These are phyloP conservation scores for Bipolaris victoriae DNA, from an alignment of 2,329 filamentous ascomycete genomes.

Conservation along the genomic window DNA sequence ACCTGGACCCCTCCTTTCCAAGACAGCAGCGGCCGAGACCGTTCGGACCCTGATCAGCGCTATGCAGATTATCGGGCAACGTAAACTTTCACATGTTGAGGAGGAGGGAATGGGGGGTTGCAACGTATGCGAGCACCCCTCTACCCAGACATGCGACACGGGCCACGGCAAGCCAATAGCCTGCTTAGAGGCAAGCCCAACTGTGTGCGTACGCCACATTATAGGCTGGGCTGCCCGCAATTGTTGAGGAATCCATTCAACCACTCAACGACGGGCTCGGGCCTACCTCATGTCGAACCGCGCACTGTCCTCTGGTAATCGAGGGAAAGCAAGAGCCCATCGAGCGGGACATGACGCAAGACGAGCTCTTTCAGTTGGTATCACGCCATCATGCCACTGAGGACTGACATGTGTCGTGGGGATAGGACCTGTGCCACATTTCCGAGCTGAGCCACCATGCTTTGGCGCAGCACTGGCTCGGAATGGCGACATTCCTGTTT, in stretches of 20 bases:
- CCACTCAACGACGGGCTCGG: slow-evolving; percentile 1
- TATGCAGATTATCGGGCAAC: slow-evolving; percentile 7
- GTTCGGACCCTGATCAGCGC: slow-evolving; percentile 26
- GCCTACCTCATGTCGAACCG: slow-evolving; percentile 9
- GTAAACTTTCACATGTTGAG: slow-evolving; percentile 23
- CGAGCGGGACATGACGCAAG: slow-evolving; percentile 18
- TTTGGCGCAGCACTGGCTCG: neutral
- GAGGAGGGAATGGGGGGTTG: slow-evolving; percentile 7
- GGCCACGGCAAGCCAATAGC: slow-evolving; percentile 9
- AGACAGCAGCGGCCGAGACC: slow-evolving; percentile 14
- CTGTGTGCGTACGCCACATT: slow-evolving; percentile 16
- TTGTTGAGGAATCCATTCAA: slow-evolving; percentile 11
- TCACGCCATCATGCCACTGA: slow-evolving; percentile 1
- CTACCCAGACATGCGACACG: slow-evolving; percentile 14
- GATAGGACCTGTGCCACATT: neutral
- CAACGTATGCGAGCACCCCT: slow-evolving; percentile 16
- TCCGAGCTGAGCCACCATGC: neutral
- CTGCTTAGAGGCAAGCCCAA: slow-evolving; percentile 9
- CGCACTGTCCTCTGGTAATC: neutral
- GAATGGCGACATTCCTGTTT: neutral
- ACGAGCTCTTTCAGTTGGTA: neutral
- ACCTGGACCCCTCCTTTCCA: slow-evolving; percentile 23
- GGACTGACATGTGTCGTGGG: neutral
- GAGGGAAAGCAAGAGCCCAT: slow-evolving; percentile 1
- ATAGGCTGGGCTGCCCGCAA: slow-evolving; percentile 5